Conservation (phyloP, 768 basidiomycete genomes). For the Phanerochaete sordida region DNA sequence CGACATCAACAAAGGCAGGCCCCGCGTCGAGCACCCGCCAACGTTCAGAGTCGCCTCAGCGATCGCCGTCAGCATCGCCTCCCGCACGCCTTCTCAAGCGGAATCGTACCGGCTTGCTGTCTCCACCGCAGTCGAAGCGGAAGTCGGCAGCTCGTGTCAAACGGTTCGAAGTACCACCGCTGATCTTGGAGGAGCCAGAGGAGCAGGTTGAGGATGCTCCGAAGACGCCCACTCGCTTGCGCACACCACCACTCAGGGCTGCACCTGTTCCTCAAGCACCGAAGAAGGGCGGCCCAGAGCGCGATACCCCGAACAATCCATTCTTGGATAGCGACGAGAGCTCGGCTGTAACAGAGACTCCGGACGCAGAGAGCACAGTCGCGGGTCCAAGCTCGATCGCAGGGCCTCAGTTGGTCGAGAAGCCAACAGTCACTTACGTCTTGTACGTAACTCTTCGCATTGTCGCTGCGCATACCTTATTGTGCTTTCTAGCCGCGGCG, state of each 20-base stretch:
- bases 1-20: neutral
- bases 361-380: neutral
- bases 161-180: constrained; percentile 11
- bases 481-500: constrained; percentile 54
- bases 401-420: constrained; percentile 41
- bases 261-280: constrained; percentile 32
- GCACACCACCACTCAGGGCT: constrained; percentile 34
- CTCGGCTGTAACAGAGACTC: constrained; percentile 18
- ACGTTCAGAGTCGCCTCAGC: constrained; percentile 17
- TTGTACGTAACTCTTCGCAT: constrained; percentile 50
- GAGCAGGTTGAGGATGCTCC: neutral
- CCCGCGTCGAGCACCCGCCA: constrained; percentile 6
- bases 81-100: constrained; percentile 22
- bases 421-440: constrained; percentile 65
- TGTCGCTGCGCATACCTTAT: neutral
- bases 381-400: constrained; percentile 32
- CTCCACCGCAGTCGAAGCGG: constrained; percentile 65
- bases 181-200: constrained; percentile 5
- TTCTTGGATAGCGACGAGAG: constrained; percentile 46
- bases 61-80: constrained; percentile 28
- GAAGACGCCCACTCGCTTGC: constrained; percentile 19
- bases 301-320: constrained; percentile 71
- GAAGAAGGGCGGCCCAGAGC: constrained; percentile 31
- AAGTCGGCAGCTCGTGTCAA: constrained; percentile 22
- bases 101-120: constrained; percentile 40